Evolutionary conservation across 2,329 filamentous ascomycete species (phyloP), one percentile per base, ranked within the genome.

Genomic region (Metarhizium robertsii): DNA sequence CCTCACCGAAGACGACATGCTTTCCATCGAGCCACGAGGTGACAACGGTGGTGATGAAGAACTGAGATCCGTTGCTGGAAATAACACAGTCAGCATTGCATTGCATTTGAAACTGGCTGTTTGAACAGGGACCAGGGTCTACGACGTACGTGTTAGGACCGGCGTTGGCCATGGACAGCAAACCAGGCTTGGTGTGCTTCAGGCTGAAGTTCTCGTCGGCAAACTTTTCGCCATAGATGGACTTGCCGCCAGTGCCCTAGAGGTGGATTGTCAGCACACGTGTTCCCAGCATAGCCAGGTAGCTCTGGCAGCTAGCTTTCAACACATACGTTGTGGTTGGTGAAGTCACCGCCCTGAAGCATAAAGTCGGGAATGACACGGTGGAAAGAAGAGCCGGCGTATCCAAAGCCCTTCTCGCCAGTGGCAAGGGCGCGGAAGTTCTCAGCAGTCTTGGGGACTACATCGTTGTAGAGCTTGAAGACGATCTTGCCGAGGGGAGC

Each of bases 321-420:
- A 25, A 53, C 14, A 51, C 56, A 38, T 79, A 95, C 91, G 76
- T 95, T 95, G 70, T 85, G 84, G 70, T 88, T 88, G 76, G 90
- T 95, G 79, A 95, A 95, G 82, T 95, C 90, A 83, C 90, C 90
- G 73, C 90, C 91, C 83, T 95, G 90, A 66, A 95, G 86, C 91
- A 95, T 95, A 83, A 95, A 95, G 58, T 90, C 73, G 65, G 88
- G 88, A 75, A 95, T 95, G 75, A 96, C 86, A 67, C 90, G 90
- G 83, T 96, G 90, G 87, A 95, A 95, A 64, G 81, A 79, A 66
- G 89, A 94, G 70, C 83, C 84, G 73, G 82, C 74, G 81, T 95
- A 95, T 66, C 90, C 89, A 73, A 87, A 86, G 69, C 88, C 89
- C 77, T 90, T 83, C 79, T 88, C 81, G 64, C 80, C 80, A 61